A percentile compares a stretch with the other conserved stretches of the same genome.
These are phyloP conservation scores for Penicillium sp. DNA, from an alignment of 2,329 filamentous ascomycete genomes.

Conservation along the genomic window DNA sequence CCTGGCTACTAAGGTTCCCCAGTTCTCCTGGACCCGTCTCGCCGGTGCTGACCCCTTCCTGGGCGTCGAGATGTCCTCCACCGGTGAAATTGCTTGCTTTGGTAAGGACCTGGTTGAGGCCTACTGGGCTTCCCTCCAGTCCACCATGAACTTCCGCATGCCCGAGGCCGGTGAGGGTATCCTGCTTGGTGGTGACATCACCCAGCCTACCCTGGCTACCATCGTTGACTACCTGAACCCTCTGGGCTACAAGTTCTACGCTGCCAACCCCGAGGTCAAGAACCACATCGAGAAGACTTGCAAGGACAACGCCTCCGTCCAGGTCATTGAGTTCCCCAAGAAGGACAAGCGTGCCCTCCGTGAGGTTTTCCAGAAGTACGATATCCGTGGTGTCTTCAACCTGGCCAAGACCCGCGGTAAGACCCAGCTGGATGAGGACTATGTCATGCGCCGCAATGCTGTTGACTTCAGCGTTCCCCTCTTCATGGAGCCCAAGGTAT, in stretches of 20 bases:
- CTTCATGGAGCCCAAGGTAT: constrained; percentile 97
- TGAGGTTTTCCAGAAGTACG: constrained; percentile 95
- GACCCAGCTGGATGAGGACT: constrained; percentile 88
- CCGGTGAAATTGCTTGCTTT: constrained; percentile 98
- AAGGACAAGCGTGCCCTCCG: constrained; percentile 93
- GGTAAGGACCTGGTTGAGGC: constrained; percentile 94
- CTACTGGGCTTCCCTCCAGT: constrained; percentile 96
- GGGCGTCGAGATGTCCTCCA: constrained; percentile 95
- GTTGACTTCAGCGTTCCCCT: constrained; percentile 97
- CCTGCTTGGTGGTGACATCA: constrained; percentile 84
- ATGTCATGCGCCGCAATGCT: constrained; percentile 97
- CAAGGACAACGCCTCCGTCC: constrained; percentile 71
- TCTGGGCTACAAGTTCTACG: constrained; percentile 92
- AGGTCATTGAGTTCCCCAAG: constrained; percentile 96
- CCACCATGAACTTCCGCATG: constrained; percentile 98
- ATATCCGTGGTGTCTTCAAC: constrained; percentile 96
- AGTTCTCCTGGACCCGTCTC: constrained; percentile 98
- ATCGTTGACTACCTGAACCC: constrained; percentile 87
- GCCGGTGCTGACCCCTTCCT: constrained; percentile 97
- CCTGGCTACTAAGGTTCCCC: constrained; percentile 94
- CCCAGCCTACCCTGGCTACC: constrained; percentile 70
- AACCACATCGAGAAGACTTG: constrained; percentile 73
- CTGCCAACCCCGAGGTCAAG: constrained; percentile 82
- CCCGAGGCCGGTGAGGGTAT: constrained; percentile 94
- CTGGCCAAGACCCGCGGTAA: constrained; percentile 81